A percentile compares a stretch with the other conserved stretches of the same genome.
Conservation (phyloP, 257 asterid genomes). For the Solanum virginianum region DNA sequence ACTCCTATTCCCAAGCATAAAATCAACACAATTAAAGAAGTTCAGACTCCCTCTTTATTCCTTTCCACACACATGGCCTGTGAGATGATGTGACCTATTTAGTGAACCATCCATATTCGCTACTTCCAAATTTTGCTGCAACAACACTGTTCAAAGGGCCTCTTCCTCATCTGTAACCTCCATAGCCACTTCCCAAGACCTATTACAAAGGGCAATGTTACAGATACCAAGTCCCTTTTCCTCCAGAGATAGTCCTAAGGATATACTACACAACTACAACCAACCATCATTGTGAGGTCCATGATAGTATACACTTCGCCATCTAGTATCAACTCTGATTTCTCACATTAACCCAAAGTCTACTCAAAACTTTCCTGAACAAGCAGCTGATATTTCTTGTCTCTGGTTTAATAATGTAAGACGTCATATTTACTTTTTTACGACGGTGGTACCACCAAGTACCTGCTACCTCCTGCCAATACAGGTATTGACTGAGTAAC, state of each 20-base stretch:
- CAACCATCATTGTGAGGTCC: not conserved
- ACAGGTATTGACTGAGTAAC: not conserved
- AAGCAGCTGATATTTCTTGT: not conserved
- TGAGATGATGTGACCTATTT: not conserved
- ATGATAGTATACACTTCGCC: not conserved
- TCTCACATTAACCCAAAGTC: not conserved
- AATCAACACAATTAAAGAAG: not conserved
- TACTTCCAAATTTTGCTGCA: not conserved
- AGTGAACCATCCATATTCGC: not conserved
- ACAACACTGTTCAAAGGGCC: too few species aligned
- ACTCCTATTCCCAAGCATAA: not conserved
- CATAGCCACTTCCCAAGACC: not conserved
- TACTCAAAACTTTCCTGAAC: not conserved
- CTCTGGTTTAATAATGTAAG: not conserved
- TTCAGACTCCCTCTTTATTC: not conserved
- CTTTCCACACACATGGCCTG: not conserved
- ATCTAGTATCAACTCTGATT: not conserved
- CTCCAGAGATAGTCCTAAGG: not conserved
- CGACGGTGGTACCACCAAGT: not conserved
- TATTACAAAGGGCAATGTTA: not conserved
- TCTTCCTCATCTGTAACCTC: not conserved
- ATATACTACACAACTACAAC: not conserved
- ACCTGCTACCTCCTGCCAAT: not conserved
- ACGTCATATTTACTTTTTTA: not conserved
- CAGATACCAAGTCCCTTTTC: not conserved